Evolutionary conservation across 371 early-diverging fungal species (phyloP).

Genomic region (Rhizopus microsporus): DNA sequence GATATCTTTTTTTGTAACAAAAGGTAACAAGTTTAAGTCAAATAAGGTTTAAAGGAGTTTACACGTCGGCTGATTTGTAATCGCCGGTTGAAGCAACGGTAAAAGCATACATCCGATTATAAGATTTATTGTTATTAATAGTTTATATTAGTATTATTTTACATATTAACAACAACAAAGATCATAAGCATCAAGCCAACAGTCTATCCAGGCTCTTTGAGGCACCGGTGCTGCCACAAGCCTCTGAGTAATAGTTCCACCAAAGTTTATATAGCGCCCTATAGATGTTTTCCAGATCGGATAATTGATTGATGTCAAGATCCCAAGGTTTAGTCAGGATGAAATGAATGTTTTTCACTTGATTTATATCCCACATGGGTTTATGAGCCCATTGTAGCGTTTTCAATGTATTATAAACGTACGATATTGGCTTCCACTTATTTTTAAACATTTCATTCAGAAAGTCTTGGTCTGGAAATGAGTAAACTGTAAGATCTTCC

Average conservation of each 20-base stretch:
- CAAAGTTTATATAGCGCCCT: constrained; percentile 32
- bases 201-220: not conserved
- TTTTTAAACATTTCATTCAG: constrained; percentile 49
- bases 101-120: too few relatives aligned
- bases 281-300: constrained; percentile 21
- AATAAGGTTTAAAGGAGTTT: too few relatives aligned
- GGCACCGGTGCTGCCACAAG: not conserved
- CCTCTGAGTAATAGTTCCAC: constrained; percentile 24
- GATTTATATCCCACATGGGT: constrained; percentile 42
- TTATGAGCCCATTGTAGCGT: constrained; percentile 47
- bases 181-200: not conserved
- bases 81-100: too few relatives aligned
- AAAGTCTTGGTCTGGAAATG: constrained; percentile 61
- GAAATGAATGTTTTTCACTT: constrained; percentile 39
- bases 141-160: too few relatives aligned
- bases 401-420: constrained; percentile 57
- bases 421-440: constrained; percentile 42
- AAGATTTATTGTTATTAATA: too few relatives aligned
- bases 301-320: constrained; percentile 9
- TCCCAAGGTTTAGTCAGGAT: constrained; percentile 44
- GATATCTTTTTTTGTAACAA: too few relatives aligned
- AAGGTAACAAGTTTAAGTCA: too few relatives aligned
- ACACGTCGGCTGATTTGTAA: too few relatives aligned
- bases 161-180: not conserved
- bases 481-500: constrained; percentile 31